Conservation (phyloP, 2,329 filamentous ascomycete species). For the Neonectria magnoliae region DNA sequence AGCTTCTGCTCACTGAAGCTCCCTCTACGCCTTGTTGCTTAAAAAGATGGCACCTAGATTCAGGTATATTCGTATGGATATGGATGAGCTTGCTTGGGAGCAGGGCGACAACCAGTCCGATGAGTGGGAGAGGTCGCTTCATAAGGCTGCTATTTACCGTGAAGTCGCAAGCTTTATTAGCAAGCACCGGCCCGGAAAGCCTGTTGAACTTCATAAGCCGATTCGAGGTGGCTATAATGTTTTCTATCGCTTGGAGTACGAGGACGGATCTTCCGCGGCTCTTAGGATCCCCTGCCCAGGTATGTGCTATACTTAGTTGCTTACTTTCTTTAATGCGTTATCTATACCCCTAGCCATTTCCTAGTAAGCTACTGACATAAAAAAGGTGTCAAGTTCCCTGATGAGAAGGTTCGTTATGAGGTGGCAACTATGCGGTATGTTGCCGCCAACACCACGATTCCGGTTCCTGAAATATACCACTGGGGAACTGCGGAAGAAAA, state of each 20-base stretch:
- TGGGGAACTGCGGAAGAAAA: constrained; percentile 46
- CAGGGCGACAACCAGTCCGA: constrained; percentile 39
- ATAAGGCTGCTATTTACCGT: constrained; percentile 28
- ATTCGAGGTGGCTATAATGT: constrained; percentile 45
- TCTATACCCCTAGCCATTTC: background rate
- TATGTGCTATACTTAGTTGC: constrained; percentile 3
- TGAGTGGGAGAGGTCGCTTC: constrained; percentile 38
- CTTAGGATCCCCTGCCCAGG: constrained; percentile 45
- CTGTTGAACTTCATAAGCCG: constrained; percentile 34
- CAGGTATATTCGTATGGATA: constrained; percentile 10
- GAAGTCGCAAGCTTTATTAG: constrained; percentile 37
- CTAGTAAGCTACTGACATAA: background rate
- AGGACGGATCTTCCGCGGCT: constrained; percentile 44
- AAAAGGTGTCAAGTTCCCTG: constrained; percentile 42
- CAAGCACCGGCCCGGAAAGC: constrained; percentile 39
- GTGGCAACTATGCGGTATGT: constrained; percentile 50
- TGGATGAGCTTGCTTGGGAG: constrained; percentile 45
- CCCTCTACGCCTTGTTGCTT: background rate
- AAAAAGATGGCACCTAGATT: background rate
- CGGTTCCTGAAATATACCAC: constrained; percentile 47
- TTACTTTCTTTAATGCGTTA: background rate
- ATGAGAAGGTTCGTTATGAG: constrained; percentile 50
- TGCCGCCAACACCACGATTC: constrained; percentile 47
- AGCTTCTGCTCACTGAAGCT: background rate
- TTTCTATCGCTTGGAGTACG: constrained; percentile 45